These are phyloP conservation scores for Malassezia dermatis DNA, from an alignment of 1,284 basidiomycete genomes.

Conservation along the genomic window DNA sequence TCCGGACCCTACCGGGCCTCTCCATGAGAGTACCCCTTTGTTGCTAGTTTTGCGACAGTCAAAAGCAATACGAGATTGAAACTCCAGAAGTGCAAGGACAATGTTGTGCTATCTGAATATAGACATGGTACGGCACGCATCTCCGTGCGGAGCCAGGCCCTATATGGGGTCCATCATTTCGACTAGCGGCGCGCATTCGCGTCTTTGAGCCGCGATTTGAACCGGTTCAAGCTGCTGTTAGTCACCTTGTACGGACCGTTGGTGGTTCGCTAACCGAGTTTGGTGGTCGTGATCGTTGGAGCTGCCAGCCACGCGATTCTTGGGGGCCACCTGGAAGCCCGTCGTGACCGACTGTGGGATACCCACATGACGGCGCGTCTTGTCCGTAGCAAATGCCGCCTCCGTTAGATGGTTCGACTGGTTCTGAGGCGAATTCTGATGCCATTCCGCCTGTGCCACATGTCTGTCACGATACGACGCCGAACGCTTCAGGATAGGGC, in stretches of 20 bases:
- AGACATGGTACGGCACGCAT: neutral
- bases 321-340: conserved; percentile 34
- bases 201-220: conserved; percentile 33
- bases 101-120: neutral
- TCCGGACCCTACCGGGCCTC: neutral
- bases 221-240: conserved; percentile 24
- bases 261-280: conserved; percentile 31
- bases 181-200: conserved; percentile 20
- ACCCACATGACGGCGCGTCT: conserved; percentile 25
- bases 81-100: neutral
- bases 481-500: conserved; percentile 41
- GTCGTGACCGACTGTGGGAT: conserved; percentile 34
- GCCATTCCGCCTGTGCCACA: conserved; percentile 31
- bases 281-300: conserved; percentile 26
- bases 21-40: neutral
- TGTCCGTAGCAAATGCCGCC: conserved; percentile 9
- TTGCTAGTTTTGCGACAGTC: conserved; percentile 10
- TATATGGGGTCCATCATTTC: neutral
- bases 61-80: conserved; percentile 15
- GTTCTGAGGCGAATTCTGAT: conserved; percentile 21
- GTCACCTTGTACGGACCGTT: conserved; percentile 5
- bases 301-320: conserved; percentile 22
- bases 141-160: neutral
- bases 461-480: conserved; percentile 43
- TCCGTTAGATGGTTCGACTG: conserved; percentile 12